Conservation (phyloP, 2,329 filamentous ascomycete species). For the Pseudocercospora musae region DNA sequence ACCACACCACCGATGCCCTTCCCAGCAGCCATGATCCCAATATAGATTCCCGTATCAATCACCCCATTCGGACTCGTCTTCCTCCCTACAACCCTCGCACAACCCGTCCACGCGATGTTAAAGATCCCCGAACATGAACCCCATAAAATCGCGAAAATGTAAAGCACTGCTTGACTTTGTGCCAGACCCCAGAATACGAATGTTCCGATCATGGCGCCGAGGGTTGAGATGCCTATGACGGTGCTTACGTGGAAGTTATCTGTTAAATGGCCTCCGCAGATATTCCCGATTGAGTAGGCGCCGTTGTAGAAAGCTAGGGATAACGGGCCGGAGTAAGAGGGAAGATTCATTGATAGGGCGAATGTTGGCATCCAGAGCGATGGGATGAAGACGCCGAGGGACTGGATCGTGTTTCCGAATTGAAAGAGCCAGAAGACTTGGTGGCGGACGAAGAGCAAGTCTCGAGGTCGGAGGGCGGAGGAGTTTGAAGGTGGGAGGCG, state of each 20-base stretch:
- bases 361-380: constrained; percentile 43
- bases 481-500: constrained; percentile 18
- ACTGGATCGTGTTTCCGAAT: constrained; percentile 41
- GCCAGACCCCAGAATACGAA: constrained; percentile 49
- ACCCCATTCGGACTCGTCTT: constrained; percentile 11
- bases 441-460: constrained; percentile 37
- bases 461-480: constrained; percentile 28
- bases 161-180: constrained; percentile 41
- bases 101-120: constrained; percentile 36
- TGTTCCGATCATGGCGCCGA: constrained; percentile 37
- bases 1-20: constrained; percentile 52
- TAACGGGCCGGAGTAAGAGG: constrained; percentile 35
- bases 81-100: constrained; percentile 23
- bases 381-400: constrained; percentile 45
- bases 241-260: constrained; percentile 41
- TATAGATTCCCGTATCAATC: constrained; percentile 49
- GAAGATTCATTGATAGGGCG: constrained; percentile 39
- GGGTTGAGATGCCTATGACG: constrained; percentile 38
- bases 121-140: constrained; percentile 43
- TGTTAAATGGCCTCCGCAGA: constrained; percentile 39
- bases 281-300: constrained; percentile 37
- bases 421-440: constrained; percentile 44
- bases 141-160: constrained; percentile 44
- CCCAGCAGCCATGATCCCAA: constrained; percentile 48
- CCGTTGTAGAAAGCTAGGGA: constrained; percentile 42